A percentile compares a stretch with the other conserved stretches of the same genome.
phyloP scores from a whole-genome alignment of 176 grass and related monocot species.

The Aegilops umbellulata region DNA sequence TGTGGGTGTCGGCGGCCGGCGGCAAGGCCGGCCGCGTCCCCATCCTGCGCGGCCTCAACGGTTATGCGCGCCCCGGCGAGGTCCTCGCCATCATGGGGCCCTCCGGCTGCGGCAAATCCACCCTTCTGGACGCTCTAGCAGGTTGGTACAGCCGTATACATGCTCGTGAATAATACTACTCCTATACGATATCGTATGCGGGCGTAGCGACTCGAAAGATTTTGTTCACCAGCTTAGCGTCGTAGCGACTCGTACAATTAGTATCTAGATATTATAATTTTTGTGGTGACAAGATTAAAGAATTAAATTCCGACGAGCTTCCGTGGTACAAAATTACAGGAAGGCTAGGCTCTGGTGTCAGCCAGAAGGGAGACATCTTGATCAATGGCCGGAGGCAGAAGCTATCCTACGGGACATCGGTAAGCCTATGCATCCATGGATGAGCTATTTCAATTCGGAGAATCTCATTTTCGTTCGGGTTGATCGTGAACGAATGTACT shows the following conservation, averaged over 20 bases:
- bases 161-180: background rate
- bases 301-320: background rate
- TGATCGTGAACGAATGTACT: background rate
- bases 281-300: background rate
- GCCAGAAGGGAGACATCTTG: constrained; percentile 75
- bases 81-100: constrained; percentile 91
- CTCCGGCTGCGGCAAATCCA: constrained; percentile 95
- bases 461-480: background rate
- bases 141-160: constrained; percentile 13
- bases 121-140: constrained; percentile 88
- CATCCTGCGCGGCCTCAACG: constrained; percentile 71
- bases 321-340: constrained; percentile 20
- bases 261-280: background rate
- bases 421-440: constrained; percentile 20
- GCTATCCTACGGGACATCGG: constrained; percentile 71
- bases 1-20: constrained; percentile 61
- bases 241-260: background rate
- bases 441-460: background rate
- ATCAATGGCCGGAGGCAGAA: constrained; percentile 72
- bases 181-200: background rate
- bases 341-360: constrained; percentile 58
- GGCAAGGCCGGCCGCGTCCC: constrained; percentile 40
- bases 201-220: background rate
- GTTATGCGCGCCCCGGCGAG: constrained; percentile 71
- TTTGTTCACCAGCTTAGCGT: background rate